Conservation (phyloP, 2,329 filamentous ascomycete species). For the Aspergillus clavatus region DNA sequence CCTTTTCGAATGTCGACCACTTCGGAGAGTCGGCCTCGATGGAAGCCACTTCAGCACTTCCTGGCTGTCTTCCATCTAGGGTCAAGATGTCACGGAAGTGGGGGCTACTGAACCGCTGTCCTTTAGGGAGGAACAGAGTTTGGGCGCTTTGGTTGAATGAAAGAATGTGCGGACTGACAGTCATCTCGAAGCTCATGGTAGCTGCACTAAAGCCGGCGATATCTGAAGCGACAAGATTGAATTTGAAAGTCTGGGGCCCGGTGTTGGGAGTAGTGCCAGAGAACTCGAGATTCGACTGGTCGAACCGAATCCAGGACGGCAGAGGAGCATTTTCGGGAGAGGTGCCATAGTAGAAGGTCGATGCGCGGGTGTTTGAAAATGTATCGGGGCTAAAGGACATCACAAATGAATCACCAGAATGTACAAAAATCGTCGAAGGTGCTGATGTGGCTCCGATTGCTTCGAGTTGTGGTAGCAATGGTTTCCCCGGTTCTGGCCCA, state of each 20-base stretch:
- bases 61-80: constrained; percentile 54
- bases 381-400: constrained; percentile 67
- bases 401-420: constrained; percentile 49
- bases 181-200: constrained; percentile 62
- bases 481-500: constrained; percentile 32
- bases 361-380: constrained; percentile 54
- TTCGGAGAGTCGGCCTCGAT: constrained; percentile 54
- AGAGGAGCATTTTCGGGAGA: constrained; percentile 74
- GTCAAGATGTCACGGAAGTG: constrained; percentile 50
- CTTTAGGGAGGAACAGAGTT: constrained; percentile 53
- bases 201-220: constrained; percentile 70
- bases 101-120: constrained; percentile 50
- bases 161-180: constrained; percentile 66
- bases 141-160: constrained; percentile 57
- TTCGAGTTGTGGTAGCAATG: constrained; percentile 35
- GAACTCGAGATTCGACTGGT: constrained; percentile 60
- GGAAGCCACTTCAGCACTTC: constrained; percentile 47
- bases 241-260: constrained; percentile 65
- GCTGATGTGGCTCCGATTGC: constrained; percentile 33
- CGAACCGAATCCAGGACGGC: constrained; percentile 79
- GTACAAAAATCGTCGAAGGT: constrained; percentile 36
- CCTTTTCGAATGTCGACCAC: constrained; percentile 65
- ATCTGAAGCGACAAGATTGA: constrained; percentile 73
- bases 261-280: constrained; percentile 65
- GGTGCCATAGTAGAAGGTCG: constrained; percentile 69